Conservation (phyloP, 2,329 filamentous ascomycete genomes). For the Trichophaea hybrida region DNA sequence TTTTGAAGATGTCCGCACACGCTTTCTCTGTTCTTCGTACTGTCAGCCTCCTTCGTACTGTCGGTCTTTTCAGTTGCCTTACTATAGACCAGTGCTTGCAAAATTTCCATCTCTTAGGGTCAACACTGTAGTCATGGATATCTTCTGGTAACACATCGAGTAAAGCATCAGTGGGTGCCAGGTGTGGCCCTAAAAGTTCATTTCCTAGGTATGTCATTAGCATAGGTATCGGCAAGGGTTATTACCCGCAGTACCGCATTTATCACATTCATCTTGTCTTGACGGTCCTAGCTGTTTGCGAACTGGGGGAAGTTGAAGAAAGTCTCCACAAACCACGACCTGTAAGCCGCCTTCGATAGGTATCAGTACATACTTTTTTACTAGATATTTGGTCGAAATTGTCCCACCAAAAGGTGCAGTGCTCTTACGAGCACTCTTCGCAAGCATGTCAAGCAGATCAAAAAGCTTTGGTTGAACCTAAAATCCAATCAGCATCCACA, state of each 20-base stretch:
- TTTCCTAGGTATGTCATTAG: background rate
- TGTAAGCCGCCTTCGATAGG: conserved; percentile 38
- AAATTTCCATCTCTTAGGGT: background rate
- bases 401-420: conserved; percentile 30
- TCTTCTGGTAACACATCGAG: background rate
- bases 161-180: background rate
- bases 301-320: conserved; percentile 47
- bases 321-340: conserved; percentile 45
- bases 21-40: background rate
- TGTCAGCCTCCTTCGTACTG: no score
- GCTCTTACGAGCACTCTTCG: conserved; percentile 30
- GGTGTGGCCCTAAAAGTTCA: background rate
- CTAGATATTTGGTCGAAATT: conserved; percentile 21
- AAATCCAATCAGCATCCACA: background rate
- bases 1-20: conserved; percentile 19
- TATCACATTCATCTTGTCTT: conserved; percentile 38
- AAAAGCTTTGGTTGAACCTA: conserved; percentile 32
- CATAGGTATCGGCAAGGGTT: background rate
- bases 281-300: conserved; percentile 15
- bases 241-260: conserved; percentile 32
- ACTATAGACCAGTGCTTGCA: background rate
- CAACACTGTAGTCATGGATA: background rate
- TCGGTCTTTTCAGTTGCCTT: background rate
- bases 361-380: background rate
- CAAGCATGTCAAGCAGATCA: conserved; percentile 38